phyloP scores from a whole-genome alignment of 169 alveolate genomes.

The Plasmodium coatneyi region DNA sequence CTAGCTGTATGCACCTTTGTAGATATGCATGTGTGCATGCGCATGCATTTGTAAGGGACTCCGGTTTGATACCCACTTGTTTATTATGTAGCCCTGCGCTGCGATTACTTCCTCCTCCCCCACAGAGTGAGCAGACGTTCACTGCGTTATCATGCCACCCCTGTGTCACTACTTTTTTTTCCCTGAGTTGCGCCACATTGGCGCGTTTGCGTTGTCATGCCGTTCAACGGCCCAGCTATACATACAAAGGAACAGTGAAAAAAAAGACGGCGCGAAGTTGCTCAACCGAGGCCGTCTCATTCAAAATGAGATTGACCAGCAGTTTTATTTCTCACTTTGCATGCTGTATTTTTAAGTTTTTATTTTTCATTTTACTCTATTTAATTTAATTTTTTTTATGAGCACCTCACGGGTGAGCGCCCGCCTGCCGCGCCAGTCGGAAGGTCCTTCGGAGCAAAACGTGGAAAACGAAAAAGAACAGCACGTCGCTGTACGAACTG shows the following conservation, averaged over 20 bases:
- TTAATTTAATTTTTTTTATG: neutral
- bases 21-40: neutral
- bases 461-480: constrained; percentile 57
- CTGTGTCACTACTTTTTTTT: neutral
- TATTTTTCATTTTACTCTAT: neutral
- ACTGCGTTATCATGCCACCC: neutral
- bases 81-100: neutral
- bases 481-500: constrained; percentile 24
- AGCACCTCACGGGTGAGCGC: neutral
- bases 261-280: neutral
- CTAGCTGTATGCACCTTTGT: neutral
- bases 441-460: constrained; percentile 25
- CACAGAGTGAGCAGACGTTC: neutral
- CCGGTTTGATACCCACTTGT: neutral
- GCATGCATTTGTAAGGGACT: neutral
- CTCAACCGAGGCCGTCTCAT: neutral
- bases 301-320: neutral
- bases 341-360: neutral
- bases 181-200: neutral
- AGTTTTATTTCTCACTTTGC: neutral
- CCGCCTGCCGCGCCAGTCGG: constrained; percentile 1
- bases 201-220: neutral
- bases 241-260: neutral
- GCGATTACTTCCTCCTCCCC: neutral
- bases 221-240: neutral